Percentiles rank a stretch among this genome's conserved stretches.
phyloP scores from a whole-genome alignment of 768 basidiomycete genomes.

The Trametes coccinea region DNA sequence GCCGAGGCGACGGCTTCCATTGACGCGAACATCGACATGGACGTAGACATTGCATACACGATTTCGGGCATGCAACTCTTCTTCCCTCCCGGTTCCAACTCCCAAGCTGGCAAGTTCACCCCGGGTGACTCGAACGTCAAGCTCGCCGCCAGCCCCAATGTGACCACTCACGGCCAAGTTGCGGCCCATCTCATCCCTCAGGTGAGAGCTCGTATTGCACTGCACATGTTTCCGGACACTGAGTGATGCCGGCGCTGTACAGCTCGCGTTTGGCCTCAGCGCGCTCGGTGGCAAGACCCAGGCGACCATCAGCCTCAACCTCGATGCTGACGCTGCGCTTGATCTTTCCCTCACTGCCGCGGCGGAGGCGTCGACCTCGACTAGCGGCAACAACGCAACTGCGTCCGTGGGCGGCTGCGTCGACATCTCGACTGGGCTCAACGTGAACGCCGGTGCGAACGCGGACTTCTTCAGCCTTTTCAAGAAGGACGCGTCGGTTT shows the following conservation, averaged over 20 bases:
- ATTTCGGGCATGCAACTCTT: slow-evolving; percentile 42
- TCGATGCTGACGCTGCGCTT: slow-evolving; percentile 34
- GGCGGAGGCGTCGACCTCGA: background rate
- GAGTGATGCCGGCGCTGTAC: background rate
- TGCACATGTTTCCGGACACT: background rate
- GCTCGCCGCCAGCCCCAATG: slow-evolving; percentile 42
- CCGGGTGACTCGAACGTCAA: slow-evolving; percentile 37
- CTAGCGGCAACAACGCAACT: slow-evolving; percentile 16
- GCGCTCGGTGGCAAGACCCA: slow-evolving; percentile 40
- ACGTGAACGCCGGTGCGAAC: slow-evolving; percentile 25
- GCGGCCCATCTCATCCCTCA: slow-evolving; percentile 51
- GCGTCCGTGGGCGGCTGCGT: slow-evolving; percentile 23
- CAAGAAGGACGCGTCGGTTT: slow-evolving; percentile 20
- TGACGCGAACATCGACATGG: slow-evolving; percentile 42
- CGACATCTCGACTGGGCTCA: slow-evolving; percentile 25
- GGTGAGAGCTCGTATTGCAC: slow-evolving; percentile 4
- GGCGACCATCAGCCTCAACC: slow-evolving; percentile 43
- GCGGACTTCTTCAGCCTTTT: slow-evolving; percentile 29
- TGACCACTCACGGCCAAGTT: slow-evolving; percentile 43
- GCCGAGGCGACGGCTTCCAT: slow-evolving; percentile 31
- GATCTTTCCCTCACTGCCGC: slow-evolving; percentile 29
- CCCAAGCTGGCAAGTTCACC: slow-evolving; percentile 16
- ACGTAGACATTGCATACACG: slow-evolving; percentile 46
- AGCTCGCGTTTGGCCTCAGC: slow-evolving; percentile 45
- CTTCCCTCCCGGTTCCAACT: slow-evolving; percentile 42